phyloP scores from a whole-genome alignment of 2,329 filamentous ascomycete genomes.

The Periconia digitata region DNA sequence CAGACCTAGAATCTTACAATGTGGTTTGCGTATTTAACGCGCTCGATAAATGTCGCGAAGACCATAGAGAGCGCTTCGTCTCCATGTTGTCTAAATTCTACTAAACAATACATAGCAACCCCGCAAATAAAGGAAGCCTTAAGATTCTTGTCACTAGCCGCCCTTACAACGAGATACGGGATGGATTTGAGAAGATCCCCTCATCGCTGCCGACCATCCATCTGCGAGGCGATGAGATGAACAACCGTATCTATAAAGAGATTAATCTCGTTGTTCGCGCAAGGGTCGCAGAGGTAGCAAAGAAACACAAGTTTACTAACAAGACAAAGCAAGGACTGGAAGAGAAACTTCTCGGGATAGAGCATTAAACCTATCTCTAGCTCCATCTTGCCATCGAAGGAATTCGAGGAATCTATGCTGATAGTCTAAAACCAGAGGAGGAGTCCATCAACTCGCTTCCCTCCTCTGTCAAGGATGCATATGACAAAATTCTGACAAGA shows the following conservation, averaged over 20 bases:
- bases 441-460: no score
- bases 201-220: conserved; percentile 9
- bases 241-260: conserved; percentile 26
- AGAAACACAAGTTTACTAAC: neutral
- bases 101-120: neutral
- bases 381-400: neutral
- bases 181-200: conserved; percentile 12
- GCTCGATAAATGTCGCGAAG: conserved; percentile 33
- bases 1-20: conserved; percentile 1
- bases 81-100: conserved; percentile 8
- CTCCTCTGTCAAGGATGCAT: no score
- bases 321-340: neutral
- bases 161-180: conserved; percentile 28
- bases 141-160: conserved; percentile 41
- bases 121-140: conserved; percentile 8
- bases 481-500: no score
- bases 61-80: conserved; percentile 8
- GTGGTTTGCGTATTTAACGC: conserved; percentile 34
- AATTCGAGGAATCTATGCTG: no score
- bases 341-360: neutral
- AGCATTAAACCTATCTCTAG: neutral
- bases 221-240: conserved; percentile 24
- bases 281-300: neutral
- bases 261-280: conserved; percentile 28
- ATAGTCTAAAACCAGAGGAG: no score